Evolutionary conservation across 768 basidiomycete genomes (phyloP), one percentile per base, ranked within the genome.

Genomic region (Tephrocybe sp.): DNA sequence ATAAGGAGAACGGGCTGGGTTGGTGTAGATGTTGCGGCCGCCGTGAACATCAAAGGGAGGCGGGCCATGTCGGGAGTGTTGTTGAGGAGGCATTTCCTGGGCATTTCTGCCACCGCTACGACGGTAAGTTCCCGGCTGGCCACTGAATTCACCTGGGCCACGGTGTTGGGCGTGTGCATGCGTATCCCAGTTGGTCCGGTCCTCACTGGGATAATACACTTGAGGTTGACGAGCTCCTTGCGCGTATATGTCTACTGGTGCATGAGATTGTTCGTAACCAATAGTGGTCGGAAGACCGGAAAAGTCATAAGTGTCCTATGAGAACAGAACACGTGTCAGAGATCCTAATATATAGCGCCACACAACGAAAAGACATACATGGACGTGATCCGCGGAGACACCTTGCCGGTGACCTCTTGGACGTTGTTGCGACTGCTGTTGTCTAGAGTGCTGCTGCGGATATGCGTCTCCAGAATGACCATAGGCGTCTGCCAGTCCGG

Each of bases 341-440:
- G n/a, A 8, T 18, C 22, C 26, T 40, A 22, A 24, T 25, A 22
- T n/a, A 37, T 54, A n/a, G 53, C 53, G 53, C 53, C 53, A 54
- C 53, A 54, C 41, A 42, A 51, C 18, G 28, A 19, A 32, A 22
- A 28, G 34, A 26, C 44, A 25, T 37, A 54, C 53, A n/a, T 51
- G 49, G 15, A 18, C 34, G 12, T 49, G 47, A 40, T 53, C 42
- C 28, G 46, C 30, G 22, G 28, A n/a, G n/a, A n/a, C n/a, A n/a
- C n/a, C 24, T 9, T 42, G n/a, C 22, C 43, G 43, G n/a, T 30
- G n/a, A 30, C 28, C 38, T 28, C 48, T 26, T 21, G 41, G 25
- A 24, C 49, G 45, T 15, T 22, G 15, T 12, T 44, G 21, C 4
- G 38, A 39, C 34, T 41, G 26, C 19, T 18, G 45, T 6, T 26